phyloP scores from a whole-genome alignment of 257 asterid genomes.

The Nicotiana noctiflora region DNA sequence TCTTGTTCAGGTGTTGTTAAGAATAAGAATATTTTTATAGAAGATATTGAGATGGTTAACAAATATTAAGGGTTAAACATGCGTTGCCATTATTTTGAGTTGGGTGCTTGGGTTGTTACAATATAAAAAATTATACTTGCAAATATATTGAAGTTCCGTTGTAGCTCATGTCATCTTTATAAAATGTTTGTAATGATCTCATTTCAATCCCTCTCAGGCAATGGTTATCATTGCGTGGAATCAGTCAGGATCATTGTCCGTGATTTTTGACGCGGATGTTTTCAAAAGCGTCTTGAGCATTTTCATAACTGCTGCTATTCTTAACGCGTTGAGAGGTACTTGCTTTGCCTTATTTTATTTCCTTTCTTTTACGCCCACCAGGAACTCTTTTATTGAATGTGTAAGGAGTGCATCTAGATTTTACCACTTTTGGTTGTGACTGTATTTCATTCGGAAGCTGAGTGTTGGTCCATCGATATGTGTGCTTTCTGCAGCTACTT shows the following conservation, averaged over 20 bases:
- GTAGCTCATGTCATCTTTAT: not conserved
- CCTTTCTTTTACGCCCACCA: not conserved
- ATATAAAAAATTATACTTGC: constrained; percentile 3
- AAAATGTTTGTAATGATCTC: not conserved
- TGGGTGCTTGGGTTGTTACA: not conserved
- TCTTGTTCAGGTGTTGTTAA: not conserved
- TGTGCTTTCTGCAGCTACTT: constrained; percentile 62
- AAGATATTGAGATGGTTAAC: not conserved
- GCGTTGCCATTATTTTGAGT: not conserved
- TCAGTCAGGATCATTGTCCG: constrained; percentile 48
- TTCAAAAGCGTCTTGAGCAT: constrained; percentile 76
- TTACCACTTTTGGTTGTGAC: not conserved
- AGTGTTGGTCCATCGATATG: not conserved
- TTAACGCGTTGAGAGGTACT: constrained; percentile 82
- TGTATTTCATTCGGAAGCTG: not conserved
- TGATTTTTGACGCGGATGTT: constrained; percentile 55
- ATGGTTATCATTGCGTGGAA: constrained; percentile 96
- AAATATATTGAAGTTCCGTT: not conserved
- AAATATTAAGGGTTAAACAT: not conserved
- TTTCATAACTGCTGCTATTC: constrained; percentile 86
- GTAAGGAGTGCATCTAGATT: not conserved
- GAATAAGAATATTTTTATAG: not conserved
- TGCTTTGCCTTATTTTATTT: not conserved
- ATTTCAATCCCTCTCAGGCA: constrained; percentile 45
- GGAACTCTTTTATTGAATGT: not conserved